phyloP scores from a whole-genome alignment of 345 rosid species.

The Isatis tinctoria region DNA sequence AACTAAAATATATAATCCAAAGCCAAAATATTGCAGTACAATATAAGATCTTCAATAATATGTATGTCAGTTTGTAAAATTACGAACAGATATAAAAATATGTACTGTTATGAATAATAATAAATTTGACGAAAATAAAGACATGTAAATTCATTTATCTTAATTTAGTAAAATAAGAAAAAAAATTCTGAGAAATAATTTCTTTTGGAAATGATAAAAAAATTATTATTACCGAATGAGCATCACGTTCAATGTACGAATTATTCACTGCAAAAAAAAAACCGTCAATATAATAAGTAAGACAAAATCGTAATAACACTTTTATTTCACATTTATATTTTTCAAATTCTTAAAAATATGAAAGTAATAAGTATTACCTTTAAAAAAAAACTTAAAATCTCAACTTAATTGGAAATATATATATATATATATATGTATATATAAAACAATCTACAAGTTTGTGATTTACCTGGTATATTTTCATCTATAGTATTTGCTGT shows the following conservation, averaged over 20 bases:
- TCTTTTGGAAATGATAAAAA: not conserved
- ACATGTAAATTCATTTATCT: not conserved
- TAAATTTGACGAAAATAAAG: not conserved
- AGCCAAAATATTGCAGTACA: not conserved
- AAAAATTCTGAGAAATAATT: not conserved
- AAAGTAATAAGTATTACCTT: not conserved
- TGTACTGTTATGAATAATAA: not conserved
- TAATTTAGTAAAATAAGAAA: not conserved
- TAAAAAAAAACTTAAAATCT: not conserved
- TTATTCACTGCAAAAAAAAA: slow-evolving; percentile 5
- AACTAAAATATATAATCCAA: not conserved
- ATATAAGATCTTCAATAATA: not conserved
- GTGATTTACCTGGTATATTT: not conserved
- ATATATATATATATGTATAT: not conserved
- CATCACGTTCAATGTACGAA: slow-evolving; percentile 20
- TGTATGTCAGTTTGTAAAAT: not conserved
- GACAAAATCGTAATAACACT: not conserved
- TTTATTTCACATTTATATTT: not conserved
- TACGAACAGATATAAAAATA: not conserved
- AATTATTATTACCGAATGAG: not conserved
- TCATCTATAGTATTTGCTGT: not conserved
- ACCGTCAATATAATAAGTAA: not conserved
- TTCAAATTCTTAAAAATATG: not conserved
- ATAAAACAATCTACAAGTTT: not conserved
- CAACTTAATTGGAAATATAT: not conserved